Conservation (phyloP, 2,329 filamentous ascomycete genomes). For the Trichoderma citrinoviride region DNA sequence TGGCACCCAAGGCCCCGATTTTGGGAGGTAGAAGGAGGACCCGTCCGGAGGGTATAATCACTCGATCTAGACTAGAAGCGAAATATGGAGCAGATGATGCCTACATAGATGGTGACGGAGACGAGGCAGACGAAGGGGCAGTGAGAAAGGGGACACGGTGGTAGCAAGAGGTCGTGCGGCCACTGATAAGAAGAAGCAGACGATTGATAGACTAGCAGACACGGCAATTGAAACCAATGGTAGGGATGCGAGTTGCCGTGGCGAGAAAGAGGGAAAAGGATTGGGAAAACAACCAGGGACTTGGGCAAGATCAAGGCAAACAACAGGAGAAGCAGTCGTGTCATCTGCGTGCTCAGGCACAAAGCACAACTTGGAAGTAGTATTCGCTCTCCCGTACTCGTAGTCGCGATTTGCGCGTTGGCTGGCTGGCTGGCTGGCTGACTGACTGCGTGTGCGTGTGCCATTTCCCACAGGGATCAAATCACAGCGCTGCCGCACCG, state of each 20-base stretch:
- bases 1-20: neutral
- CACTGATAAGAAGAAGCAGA: neutral
- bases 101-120: neutral
- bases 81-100: neutral
- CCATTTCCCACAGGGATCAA: no score
- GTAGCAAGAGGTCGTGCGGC: neutral
- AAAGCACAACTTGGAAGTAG: neutral
- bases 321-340: neutral
- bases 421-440: no score
- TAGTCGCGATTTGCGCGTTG: conserved; percentile 11
- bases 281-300: no score
- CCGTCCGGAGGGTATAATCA: neutral
- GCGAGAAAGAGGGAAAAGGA: neutral
- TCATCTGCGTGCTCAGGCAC: neutral
- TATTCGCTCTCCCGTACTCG: conserved; percentile 16
- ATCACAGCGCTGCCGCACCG: no score
- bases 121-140: neutral
- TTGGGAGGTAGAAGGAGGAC: neutral
- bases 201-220: neutral
- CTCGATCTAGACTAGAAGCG: neutral
- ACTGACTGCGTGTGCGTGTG: no score
- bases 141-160: neutral
- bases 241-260: neutral
- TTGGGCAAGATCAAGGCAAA: no score
- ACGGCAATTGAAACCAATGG: neutral